These are phyloP conservation scores for Metschnikowia arizonensis DNA, from an alignment of 805 yeast species.

Conservation along the genomic window DNA sequence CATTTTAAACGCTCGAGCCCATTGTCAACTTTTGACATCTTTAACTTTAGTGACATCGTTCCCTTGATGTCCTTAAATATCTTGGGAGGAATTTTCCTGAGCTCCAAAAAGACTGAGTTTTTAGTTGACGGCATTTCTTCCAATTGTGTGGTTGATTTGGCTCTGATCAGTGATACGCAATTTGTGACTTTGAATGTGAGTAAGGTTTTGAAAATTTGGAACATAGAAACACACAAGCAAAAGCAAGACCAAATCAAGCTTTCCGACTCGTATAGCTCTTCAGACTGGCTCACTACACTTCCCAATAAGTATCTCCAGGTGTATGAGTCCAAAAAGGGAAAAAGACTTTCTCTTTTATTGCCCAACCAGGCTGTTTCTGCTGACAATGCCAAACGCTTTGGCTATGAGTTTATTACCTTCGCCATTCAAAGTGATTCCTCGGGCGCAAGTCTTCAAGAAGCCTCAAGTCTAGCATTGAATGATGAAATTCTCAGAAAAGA, in stretches of 20 bases:
- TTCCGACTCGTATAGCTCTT: not conserved
- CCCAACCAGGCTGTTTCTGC: constrained; percentile 15
- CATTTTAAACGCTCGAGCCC: constrained; percentile 45
- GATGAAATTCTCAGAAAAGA: not conserved
- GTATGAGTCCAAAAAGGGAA: not conserved
- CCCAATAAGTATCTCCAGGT: constrained; percentile 31
- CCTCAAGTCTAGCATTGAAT: constrained; percentile 2
- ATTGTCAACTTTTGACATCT: constrained; percentile 35
- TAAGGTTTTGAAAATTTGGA: constrained; percentile 59
- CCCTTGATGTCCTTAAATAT: constrained; percentile 31
- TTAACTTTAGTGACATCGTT: constrained; percentile 49
- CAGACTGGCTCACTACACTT: constrained; percentile 26
- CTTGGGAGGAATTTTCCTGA: constrained; percentile 22
- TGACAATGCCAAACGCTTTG: constrained; percentile 13
- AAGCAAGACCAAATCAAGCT: constrained; percentile 3
- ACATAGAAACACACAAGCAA: constrained; percentile 36
- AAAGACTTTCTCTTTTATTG: constrained; percentile 10
- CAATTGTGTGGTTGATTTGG: constrained; percentile 42
- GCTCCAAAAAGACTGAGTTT: constrained; percentile 14
- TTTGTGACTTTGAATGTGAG: constrained; percentile 53
- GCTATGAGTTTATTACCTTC: constrained; percentile 24
- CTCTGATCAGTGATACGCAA: constrained; percentile 32
- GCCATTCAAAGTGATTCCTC: constrained; percentile 13
- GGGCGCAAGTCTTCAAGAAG: not conserved
- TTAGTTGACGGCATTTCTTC: constrained; percentile 35